These are phyloP conservation scores for Dactylorhiza incarnata DNA, from an alignment of 106 monocot species.

Conservation along the genomic window DNA sequence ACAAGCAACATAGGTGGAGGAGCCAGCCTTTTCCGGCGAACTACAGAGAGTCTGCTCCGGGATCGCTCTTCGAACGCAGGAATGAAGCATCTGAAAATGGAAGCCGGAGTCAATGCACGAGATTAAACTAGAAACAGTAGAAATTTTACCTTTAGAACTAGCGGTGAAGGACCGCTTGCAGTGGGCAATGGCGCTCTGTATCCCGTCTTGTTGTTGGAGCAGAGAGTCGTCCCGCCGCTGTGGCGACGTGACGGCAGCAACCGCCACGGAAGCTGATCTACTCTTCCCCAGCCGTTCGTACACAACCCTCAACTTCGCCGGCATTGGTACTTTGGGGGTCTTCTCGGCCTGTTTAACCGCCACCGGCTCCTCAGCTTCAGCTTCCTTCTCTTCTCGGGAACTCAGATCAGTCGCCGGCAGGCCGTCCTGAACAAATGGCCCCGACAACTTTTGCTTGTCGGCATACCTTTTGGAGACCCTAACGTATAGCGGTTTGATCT, in stretches of 20 bases:
- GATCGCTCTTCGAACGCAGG: neutral
- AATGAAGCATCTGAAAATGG: neutral
- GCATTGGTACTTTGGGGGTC: slow-evolving; percentile 14
- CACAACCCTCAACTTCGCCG: slow-evolving; percentile 40
- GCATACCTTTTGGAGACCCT: slow-evolving; percentile 13
- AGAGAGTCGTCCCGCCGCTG: slow-evolving; percentile 56
- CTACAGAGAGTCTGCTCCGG: neutral
- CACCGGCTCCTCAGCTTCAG: neutral
- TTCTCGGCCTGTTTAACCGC: neutral
- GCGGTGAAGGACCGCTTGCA: slow-evolving; percentile 72
- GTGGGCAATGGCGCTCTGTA: slow-evolving; percentile 86
- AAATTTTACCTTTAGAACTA: slow-evolving; percentile 25
- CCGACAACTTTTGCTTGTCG: slow-evolving; percentile 4
- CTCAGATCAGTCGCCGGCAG: neutral
- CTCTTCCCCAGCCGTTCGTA: slow-evolving; percentile 56
- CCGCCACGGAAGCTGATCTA: slow-evolving; percentile 38
- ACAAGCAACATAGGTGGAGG: neutral
- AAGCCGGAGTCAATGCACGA: neutral
- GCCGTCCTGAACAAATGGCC: slow-evolving; percentile 18
- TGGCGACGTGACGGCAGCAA: slow-evolving; percentile 18
- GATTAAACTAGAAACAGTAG: neutral
- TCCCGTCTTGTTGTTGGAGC: slow-evolving; percentile 66
- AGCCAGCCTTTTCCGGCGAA: neutral
- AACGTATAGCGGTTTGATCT: slow-evolving; percentile 70
- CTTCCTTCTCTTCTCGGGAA: neutral